phyloP scores from a whole-genome alignment of 2,329 filamentous ascomycete species.

The Aureobasidium pullulans region DNA sequence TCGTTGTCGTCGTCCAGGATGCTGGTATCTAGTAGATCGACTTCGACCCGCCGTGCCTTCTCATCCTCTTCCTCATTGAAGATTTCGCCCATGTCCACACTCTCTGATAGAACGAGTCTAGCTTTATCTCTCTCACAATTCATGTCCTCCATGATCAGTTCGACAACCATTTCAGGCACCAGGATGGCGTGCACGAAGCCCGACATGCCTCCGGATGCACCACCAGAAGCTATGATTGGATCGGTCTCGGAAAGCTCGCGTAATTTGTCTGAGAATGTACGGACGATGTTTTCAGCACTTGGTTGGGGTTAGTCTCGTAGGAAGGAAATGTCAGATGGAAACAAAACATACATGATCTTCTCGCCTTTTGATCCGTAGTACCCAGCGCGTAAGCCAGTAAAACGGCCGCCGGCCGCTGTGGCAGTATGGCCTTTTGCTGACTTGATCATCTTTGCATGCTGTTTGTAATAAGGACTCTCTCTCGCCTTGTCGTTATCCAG shows the following conservation, averaged over 20 bases:
- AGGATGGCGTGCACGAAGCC: slow-evolving; percentile 30
- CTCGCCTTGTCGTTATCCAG: slow-evolving; percentile 18
- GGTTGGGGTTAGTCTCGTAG: background rate
- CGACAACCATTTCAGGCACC: slow-evolving; percentile 30
- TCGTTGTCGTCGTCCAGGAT: background rate
- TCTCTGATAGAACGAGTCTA: slow-evolving; percentile 23
- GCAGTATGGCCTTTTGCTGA: slow-evolving; percentile 18
- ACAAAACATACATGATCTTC: slow-evolving; percentile 25
- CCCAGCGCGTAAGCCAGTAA: slow-evolving; percentile 18
- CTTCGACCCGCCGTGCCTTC: slow-evolving; percentile 6
- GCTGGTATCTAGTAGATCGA: background rate
- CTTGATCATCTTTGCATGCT: slow-evolving; percentile 19
- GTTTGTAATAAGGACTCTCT: slow-evolving; percentile 21
- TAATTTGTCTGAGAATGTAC: slow-evolving; percentile 22
- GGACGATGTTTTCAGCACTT: slow-evolving; percentile 27
- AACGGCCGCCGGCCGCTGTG: slow-evolving; percentile 17
- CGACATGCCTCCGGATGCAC: slow-evolving; percentile 28
- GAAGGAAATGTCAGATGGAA: background rate
- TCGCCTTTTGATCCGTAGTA: slow-evolving; percentile 31
- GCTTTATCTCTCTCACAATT: slow-evolving; percentile 19
- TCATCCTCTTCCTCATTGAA: slow-evolving; percentile 26
- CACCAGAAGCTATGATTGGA: slow-evolving; percentile 24
- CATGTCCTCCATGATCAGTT: slow-evolving; percentile 29
- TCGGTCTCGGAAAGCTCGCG: slow-evolving; percentile 24
- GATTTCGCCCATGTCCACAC: slow-evolving; percentile 26